These are phyloP conservation scores for Talaromyces stipitatus DNA, from an alignment of 495 filamentous ascomycete species.

Conservation along the genomic window DNA sequence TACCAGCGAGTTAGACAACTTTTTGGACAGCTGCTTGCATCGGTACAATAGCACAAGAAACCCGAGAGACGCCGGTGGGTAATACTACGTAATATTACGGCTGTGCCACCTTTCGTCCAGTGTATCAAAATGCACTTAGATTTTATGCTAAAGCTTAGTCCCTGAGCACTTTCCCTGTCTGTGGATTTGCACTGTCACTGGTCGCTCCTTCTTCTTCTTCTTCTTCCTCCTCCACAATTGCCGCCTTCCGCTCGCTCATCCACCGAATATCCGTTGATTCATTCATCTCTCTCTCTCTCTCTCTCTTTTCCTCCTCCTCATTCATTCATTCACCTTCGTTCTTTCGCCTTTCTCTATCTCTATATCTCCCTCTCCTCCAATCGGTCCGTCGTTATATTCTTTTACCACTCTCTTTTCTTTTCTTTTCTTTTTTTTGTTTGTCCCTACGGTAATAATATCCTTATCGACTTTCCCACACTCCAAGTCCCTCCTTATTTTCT, in stretches of 20 bases:
- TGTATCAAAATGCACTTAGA: background rate
- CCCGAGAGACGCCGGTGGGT: background rate
- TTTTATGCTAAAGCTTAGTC: background rate
- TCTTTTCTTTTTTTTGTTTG: conserved; percentile 11
- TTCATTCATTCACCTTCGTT: background rate
- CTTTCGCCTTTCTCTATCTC: background rate
- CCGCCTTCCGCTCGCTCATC: background rate
- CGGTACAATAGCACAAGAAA: no score
- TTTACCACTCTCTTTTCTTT: conserved; percentile 11
- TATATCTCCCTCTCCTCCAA: conserved; percentile 8
- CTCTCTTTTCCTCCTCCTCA: background rate
- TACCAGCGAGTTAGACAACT: no score
- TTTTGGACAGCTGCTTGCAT: no score
- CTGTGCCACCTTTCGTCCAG: background rate
- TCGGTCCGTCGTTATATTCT: background rate
- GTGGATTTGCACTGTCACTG: background rate
- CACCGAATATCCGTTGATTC: background rate
- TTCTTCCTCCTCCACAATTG: background rate
- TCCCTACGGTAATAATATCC: background rate
- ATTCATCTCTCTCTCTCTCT: background rate
- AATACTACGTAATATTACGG: background rate
- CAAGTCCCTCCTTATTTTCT: conserved; percentile 11
- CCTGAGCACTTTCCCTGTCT: background rate
- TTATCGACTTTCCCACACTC: conserved; percentile 10
- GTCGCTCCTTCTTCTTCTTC: background rate